A percentile compares a stretch with the other conserved stretches of the same genome.
Conservation (phyloP, 495 filamentous ascomycete species). For the Aspergillus haitiensis region DNA sequence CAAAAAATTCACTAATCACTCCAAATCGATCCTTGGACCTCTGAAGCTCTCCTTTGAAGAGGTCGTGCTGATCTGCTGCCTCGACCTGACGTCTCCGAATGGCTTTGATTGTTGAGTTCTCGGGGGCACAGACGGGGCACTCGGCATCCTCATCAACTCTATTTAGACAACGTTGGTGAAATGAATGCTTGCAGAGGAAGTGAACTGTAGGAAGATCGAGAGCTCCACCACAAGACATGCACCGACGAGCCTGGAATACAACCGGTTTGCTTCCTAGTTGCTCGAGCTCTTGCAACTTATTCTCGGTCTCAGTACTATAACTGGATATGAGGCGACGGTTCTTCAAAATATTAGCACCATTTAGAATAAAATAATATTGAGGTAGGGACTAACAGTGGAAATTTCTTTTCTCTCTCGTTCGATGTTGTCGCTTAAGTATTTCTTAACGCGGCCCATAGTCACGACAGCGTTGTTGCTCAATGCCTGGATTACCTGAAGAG, state of each 20-base stretch:
- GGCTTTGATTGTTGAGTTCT: constrained; percentile 82
- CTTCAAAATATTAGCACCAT: constrained; percentile 35
- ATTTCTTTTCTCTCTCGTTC: constrained; percentile 86
- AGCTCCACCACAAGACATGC: constrained; percentile 69
- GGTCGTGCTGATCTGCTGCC: constrained; percentile 81
- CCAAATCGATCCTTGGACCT: constrained; percentile 82
- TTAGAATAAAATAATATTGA: neutral
- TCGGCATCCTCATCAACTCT: constrained; percentile 66
- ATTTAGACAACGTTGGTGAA: constrained; percentile 84
- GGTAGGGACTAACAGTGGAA: constrained; percentile 47
- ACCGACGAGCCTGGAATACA: constrained; percentile 88
- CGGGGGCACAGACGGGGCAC: constrained; percentile 78
- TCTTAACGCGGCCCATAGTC: constrained; percentile 95
- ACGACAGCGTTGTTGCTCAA: constrained; percentile 81
- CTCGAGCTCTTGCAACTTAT: constrained; percentile 73
- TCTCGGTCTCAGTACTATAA: constrained; percentile 82
- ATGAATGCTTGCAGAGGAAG: constrained; percentile 94
- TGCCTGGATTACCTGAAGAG: constrained; percentile 94
- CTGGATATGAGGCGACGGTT: constrained; percentile 81
- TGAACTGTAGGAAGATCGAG: constrained; percentile 89
- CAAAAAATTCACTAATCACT: constrained; percentile 91
- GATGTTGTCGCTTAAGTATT: constrained; percentile 85
- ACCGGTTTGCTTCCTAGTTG: constrained; percentile 75
- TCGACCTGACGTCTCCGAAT: constrained; percentile 86
- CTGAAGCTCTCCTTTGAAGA: constrained; percentile 79